Base-by-base conservation (phyloP, 768 basidiomycete genomes). In the Tricholoma hemisulphureum region DNA sequence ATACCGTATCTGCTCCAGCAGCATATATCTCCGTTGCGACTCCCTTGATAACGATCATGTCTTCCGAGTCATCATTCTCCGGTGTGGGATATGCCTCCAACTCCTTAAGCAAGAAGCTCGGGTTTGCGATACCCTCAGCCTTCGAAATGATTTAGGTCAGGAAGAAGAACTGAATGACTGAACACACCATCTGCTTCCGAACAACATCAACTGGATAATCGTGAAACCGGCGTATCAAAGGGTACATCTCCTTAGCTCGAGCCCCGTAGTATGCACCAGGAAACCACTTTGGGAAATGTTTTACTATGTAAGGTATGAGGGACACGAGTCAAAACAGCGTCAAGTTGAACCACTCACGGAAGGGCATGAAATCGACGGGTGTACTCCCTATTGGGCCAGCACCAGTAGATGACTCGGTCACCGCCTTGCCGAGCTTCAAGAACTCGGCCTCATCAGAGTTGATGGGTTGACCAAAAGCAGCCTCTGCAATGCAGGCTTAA, bases 1-100 rank as follows among this genome's bases (percentile, higher is more conserved):
- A 28, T n/a, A 72, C 70, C n/a, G 71, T 70, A 43, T 79, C 76
- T 18, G 72, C 66, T 0, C 74, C 78, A 35, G 71, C 78, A 21
- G 63, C 67, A 49, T 73, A 77, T 23, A 75, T 72, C 18, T 68
- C 63, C 6, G 69, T 73, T 37, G 68, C 58, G 2, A 59, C 57
- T 13, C 62, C 56, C 37, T 67, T 67, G 46, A 71, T 64, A 34
- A 69, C 64, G 5, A 65, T 58, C 3, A 49, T 20, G 3, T 54
- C 53, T 21, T 55, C 51, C 41, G 48, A 24, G 53, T 20, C 54
- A 32, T 51, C 26, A 6, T 11, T 11, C 13, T 48, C 61, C 29
- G 54, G 57, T 21, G 23, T 43, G 20, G 49, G 29, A 4, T 51
- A 23, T 9, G 26, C 54, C 9, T 64, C 63, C 10, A 64, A 51